Percentiles rank a stretch among this genome's conserved stretches.
phyloP scores from a whole-genome alignment of 257 asterid species.

The Leptodermis oblonga region DNA sequence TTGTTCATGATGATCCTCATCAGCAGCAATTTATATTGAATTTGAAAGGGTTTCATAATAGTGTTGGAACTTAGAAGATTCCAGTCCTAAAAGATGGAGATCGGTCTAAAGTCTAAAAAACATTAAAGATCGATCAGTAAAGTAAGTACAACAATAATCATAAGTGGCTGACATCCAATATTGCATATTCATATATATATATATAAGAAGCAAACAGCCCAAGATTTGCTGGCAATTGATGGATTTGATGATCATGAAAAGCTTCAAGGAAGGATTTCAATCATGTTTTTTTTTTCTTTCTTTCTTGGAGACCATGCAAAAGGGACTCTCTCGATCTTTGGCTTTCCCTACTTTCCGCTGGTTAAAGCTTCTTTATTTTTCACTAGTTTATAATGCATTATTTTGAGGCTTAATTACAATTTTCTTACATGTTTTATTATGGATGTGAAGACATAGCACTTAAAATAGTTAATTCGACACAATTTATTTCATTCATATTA shows the following conservation, averaged over 20 bases:
- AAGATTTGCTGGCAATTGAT: conserved; percentile 50
- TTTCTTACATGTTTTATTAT: too few species aligned
- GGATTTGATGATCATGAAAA: conserved; percentile 38
- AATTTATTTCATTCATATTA: too few species aligned
- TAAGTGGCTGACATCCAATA: conserved; percentile 35
- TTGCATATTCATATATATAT: too few species aligned
- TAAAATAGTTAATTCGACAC: too few species aligned
- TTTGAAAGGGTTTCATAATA: conserved; percentile 1
- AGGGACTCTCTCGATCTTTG: conserved; percentile 18
- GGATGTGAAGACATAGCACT: too few species aligned
- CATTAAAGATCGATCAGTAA: too few species aligned
- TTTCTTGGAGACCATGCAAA: conserved; percentile 95
- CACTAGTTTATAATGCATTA: not conserved
- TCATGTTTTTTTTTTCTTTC: conserved; percentile 46
- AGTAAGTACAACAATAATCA: too few species aligned
- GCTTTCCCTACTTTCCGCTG: conserved; percentile 36
- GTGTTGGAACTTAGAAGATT: conserved; percentile 67
- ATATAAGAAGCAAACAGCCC: conserved; percentile 47
- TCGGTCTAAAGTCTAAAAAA: too few species aligned
- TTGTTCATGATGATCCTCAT: not conserved
- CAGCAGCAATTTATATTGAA: too few species aligned
- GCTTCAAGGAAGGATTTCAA: conserved; percentile 56
- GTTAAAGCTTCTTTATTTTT: conserved; percentile 45
- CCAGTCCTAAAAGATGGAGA: conserved; percentile 47
- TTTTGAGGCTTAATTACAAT: too few species aligned